Base-by-base conservation (phyloP, 768 basidiomycete species). In the Russula lepida region DNA sequence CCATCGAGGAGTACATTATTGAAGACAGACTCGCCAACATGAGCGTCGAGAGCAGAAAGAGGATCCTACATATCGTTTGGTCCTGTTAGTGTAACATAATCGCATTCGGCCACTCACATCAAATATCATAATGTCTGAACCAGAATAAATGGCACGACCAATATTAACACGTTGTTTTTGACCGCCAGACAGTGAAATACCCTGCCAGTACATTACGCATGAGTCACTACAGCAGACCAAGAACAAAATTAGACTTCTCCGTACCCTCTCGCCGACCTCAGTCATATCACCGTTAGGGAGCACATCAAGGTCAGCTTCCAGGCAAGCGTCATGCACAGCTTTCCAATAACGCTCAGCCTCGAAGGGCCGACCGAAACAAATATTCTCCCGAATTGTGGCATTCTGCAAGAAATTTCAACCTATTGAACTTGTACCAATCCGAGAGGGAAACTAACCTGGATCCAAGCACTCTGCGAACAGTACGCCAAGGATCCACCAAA, bases 391-490 rank as follows among this genome's bases (percentile, higher is more conserved):
- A 35, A 95, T 82, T 0, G 92, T 95, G 0, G 90, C 81, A 71
- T 91, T 88, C 83, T 87, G 60, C 4, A 51, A 39, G 21, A 17
- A 27, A 23, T 33, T 50, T 46, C 7, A 64, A 37, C 28, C 3
- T 23, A 17, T 21, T 2, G 0, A 54, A 37, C 25, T 67, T 27
- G 19, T 30, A 56, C 25, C 53, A 60, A 33, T 21, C 2, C 17
- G 30, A 60, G 61, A 64, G 19, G 3, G 48, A 3, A 11, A 56
- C 57, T 2, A 60, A 81, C 84, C 72, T 93, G 90, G 60, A 98
- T 95, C 92, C 93, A 97, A 12, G 93, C 87, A 47, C 79, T 85
- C 69, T 98, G 94, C 17, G 86, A 84, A 66, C 89, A 94, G 71
- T 94, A 92, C 0, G 84, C 85, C 11, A 92, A 81, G 11, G 81